Conservation (phyloP, 2,329 filamentous ascomycete genomes). For the Blumeriella jaapii region DNA sequence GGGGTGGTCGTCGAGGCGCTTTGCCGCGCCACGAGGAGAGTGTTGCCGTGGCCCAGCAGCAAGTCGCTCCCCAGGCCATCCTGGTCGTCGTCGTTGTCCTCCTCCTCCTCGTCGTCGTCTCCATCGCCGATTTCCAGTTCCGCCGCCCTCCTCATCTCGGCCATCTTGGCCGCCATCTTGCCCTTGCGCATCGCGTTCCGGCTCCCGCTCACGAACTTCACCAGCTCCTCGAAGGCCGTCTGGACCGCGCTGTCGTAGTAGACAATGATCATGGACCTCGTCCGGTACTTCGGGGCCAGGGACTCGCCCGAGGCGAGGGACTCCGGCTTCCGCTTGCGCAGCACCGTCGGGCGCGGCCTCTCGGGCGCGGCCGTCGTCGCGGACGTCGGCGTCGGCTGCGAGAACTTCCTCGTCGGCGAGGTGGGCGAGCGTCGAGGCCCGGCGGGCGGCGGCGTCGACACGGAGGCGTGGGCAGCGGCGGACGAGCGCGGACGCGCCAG, state of each 20-base stretch:
- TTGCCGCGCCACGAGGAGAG: slow-evolving; percentile 16
- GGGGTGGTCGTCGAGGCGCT: slow-evolving; percentile 2
- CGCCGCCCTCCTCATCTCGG: slow-evolving; percentile 48
- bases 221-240: slow-evolving; percentile 68
- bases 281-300: slow-evolving; percentile 41
- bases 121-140: slow-evolving; percentile 45
- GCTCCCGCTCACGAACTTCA: slow-evolving; percentile 68
- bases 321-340: slow-evolving; percentile 27
- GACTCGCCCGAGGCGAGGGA: slow-evolving; percentile 25
- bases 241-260: slow-evolving; percentile 87
- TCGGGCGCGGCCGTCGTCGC: slow-evolving; percentile 12
- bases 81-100: background rate
- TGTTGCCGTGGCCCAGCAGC: slow-evolving; percentile 19
- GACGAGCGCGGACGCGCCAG: slow-evolving; percentile 13
- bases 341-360: slow-evolving; percentile 9
- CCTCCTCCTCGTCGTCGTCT: slow-evolving; percentile 30
- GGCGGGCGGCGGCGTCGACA: slow-evolving; percentile 7
- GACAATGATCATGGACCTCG: slow-evolving; percentile 70
- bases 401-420: slow-evolving; percentile 15
- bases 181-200: slow-evolving; percentile 79
- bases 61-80: no score
- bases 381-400: slow-evolving; percentile 16
- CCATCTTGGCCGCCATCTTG: slow-evolving; percentile 70
- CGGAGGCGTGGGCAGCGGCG: slow-evolving; percentile 11
- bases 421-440: slow-evolving; percentile 9